phyloP scores from a whole-genome alignment of 2,329 filamentous ascomycete genomes.

The Xylariaceae sp. region DNA sequence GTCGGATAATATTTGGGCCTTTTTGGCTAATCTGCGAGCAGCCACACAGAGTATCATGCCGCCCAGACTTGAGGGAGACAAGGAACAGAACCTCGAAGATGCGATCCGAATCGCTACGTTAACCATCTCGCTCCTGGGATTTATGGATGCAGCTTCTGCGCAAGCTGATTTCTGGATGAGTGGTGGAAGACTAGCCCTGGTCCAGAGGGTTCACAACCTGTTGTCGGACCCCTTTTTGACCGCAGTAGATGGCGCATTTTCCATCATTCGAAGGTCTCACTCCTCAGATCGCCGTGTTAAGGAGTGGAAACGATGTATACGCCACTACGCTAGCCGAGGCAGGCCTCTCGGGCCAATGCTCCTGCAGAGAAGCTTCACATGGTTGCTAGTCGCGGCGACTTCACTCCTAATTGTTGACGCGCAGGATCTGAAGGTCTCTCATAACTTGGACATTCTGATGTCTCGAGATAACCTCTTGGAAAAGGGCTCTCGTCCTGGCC shows the following conservation, averaged over 20 bases:
- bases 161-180: constrained; percentile 77
- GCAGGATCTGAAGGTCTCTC: constrained; percentile 52
- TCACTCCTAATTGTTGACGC: constrained; percentile 65
- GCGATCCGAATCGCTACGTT: constrained; percentile 68
- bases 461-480: constrained; percentile 46
- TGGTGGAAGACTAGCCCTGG: constrained; percentile 65
- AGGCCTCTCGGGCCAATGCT: constrained; percentile 87
- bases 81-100: constrained; percentile 58
- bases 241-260: constrained; percentile 82
- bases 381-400: constrained; percentile 72
- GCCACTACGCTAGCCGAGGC: constrained; percentile 73
- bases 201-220: constrained; percentile 65
- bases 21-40: constrained; percentile 64
- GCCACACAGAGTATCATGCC: constrained; percentile 53
- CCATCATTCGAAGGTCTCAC: constrained; percentile 77
- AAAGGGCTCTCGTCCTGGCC: constrained; percentile 37
- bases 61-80: constrained; percentile 50
- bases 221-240: constrained; percentile 82
- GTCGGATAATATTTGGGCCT: constrained; percentile 62
- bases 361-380: constrained; percentile 82
- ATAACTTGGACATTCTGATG: constrained; percentile 71
- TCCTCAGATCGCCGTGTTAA: constrained; percentile 59
- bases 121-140: constrained; percentile 81
- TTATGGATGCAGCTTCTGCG: constrained; percentile 74
- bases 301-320: constrained; percentile 83